These are phyloP conservation scores for Blastobotrys petasosporus DNA, from an alignment of 1,139 yeast species.

Conservation along the genomic window DNA sequence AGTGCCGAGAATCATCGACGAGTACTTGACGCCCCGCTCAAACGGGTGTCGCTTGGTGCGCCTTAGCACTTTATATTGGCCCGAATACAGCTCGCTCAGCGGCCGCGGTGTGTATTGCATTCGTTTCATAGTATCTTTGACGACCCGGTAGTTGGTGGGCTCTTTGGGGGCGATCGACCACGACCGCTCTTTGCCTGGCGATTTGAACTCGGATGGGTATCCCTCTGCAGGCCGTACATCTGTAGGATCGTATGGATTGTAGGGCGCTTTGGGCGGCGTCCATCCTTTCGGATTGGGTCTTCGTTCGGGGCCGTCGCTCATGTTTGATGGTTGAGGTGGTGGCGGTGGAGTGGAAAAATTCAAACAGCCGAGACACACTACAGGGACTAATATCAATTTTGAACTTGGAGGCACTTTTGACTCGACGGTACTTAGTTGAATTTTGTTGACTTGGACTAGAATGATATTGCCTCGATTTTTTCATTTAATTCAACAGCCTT, in stretches of 20 bases:
- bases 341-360: too few relatives aligned
- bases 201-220: conserved; percentile 66
- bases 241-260: conserved; percentile 76
- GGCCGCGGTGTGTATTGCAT: conserved; percentile 80
- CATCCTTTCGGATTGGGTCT: conserved; percentile 79
- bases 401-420: too few relatives aligned
- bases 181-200: conserved; percentile 34
- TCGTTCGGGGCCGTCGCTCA: conserved; percentile 34
- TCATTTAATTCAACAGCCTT: too few relatives aligned
- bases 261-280: conserved; percentile 77
- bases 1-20: conserved; percentile 24
- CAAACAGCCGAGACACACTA: too few relatives aligned
- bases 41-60: conserved; percentile 52
- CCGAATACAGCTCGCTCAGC: conserved; percentile 64
- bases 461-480: too few relatives aligned
- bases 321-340: too few relatives aligned
- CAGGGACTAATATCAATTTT: too few relatives aligned
- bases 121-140: conserved; percentile 66
- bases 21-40: conserved; percentile 39
- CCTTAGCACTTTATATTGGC: conserved; percentile 68
- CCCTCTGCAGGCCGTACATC: conserved; percentile 78
- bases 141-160: conserved; percentile 63
- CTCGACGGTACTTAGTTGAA: too few relatives aligned
- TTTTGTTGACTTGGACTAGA: too few relatives aligned
- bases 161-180: conserved; percentile 61